Evolutionary conservation across 164 flowering plant genomes (phyloP).

Genomic region (Pachysandra terminalis): DNA sequence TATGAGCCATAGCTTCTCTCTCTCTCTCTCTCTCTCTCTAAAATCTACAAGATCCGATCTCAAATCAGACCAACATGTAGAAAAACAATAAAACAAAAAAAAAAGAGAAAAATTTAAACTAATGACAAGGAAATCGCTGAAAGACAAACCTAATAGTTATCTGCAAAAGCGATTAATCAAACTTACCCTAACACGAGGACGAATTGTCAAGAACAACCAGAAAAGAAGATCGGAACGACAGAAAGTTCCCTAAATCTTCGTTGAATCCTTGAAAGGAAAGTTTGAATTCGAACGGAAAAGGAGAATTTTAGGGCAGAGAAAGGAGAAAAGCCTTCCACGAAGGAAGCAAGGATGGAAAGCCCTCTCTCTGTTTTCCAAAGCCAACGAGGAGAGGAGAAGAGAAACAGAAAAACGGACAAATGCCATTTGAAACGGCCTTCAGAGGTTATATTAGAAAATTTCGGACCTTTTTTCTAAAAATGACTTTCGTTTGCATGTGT

Average conservation of each 20-base stretch:
- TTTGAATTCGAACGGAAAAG: too few relatives aligned
- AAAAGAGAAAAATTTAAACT: neutral
- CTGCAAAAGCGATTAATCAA: neutral
- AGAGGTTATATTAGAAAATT: too few relatives aligned
- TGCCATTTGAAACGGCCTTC: too few relatives aligned
- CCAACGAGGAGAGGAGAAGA: too few relatives aligned
- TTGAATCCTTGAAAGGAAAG: neutral
- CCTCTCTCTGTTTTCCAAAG: too few relatives aligned
- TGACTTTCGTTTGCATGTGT: too few relatives aligned
- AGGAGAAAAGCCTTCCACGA: neutral
- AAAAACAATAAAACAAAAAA: too few relatives aligned
- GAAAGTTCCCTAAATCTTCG: neutral
- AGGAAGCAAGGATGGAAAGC: neutral
- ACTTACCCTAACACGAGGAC: neutral
- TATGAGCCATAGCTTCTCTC: conserved; percentile 45
- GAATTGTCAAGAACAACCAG: conserved; percentile 2
- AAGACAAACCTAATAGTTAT: conserved; percentile 7
- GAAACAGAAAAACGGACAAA: too few relatives aligned
- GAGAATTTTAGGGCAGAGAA: neutral
- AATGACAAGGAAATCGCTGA: neutral
- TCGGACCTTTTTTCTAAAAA: too few relatives aligned
- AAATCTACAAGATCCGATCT: conserved; percentile 15
- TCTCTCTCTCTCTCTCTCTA: too few relatives aligned
- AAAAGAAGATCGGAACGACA: neutral
- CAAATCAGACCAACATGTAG: conserved; percentile 4